Base-by-base conservation (phyloP, 1,139 yeast species). In the Yamadazyma trypodendri region DNA sequence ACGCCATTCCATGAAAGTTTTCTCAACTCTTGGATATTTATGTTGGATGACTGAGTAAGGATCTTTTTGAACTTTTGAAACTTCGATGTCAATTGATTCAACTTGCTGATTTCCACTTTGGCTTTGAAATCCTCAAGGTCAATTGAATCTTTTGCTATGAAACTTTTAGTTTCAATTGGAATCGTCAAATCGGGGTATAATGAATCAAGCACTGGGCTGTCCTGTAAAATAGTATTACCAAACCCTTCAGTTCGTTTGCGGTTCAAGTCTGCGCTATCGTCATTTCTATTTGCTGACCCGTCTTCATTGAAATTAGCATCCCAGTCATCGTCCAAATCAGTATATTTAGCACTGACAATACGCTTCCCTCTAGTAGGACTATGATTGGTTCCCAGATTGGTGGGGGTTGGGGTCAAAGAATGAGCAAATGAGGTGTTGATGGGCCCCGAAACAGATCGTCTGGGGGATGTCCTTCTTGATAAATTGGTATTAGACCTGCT, bases 1-100 rank as follows among this genome's bases (percentile, higher is more conserved):
- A 94, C 78, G 1, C 99, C 98, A 50, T 90, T 85, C 98, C 98
- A 92, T 9, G 96, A 78, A 37, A 89, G 71, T 55, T 83, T 80
- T 45, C 88, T 76, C 40, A 92, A 69, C 32, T 84, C 92, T 30
- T 72, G 63, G 31, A 70, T 56, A 47, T 85, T 84, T 28, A 90
- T 81, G 37, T 50, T 59, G 28, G 76, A 75, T 15, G 79, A 77
- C 24, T 76, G 75, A 12, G 78, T 72, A 32, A 92, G 61, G 3
- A 87, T 70, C 28, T 71, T 72, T 39, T 79, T 80, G 60, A 89
- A 88, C 55, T 80, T 83, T 34, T 75, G 66, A 51, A 81, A 82
- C 42, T 88, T 75, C 15, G 81, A 68, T 37, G 79, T 72, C 28
- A 77, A 59, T 27, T 84, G 79, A 50, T 77, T 82, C 42, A 81